A percentile compares a stretch with the other conserved stretches of the same genome.
phyloP scores from a whole-genome alignment of 108 stramenopile genomes.

The Mediolabrus comicus region DNA sequence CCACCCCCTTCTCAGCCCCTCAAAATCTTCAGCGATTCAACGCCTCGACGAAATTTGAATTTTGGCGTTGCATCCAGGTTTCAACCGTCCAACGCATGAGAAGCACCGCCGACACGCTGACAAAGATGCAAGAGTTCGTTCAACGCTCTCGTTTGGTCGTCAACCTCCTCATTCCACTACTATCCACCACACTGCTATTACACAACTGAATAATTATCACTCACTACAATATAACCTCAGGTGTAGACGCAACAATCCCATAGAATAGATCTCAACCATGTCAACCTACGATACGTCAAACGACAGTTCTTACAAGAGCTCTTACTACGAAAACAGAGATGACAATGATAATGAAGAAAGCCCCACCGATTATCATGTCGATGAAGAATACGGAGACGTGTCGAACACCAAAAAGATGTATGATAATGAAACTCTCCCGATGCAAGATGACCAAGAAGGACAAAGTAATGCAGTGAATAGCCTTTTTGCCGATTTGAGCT shows the following conservation, averaged over 20 bases:
- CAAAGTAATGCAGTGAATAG: constrained; percentile 16
- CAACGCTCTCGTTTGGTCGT: no score
- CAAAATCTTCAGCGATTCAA: not conserved
- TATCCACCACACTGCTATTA: no score
- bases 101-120: no score
- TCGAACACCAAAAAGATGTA: not conserved
- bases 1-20: no score
- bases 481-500: constrained; percentile 37
- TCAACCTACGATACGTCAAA: not conserved
- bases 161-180: no score
- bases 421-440: constrained; percentile 4
- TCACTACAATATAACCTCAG: no score
- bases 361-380: not conserved
- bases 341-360: not conserved
- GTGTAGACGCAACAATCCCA: not conserved
- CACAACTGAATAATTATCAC: no score
- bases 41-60: not conserved
- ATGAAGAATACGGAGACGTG: constrained; percentile 5
- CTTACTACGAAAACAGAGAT: not conserved
- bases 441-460: constrained; percentile 2
- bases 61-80: no score
- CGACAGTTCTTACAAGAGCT: not conserved
- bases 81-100: no score
- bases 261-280: no score
- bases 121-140: no score